Evolutionary conservation across 2,329 filamentous ascomycete species (phyloP).

Genomic region (Fusarium goolgardi): DNA sequence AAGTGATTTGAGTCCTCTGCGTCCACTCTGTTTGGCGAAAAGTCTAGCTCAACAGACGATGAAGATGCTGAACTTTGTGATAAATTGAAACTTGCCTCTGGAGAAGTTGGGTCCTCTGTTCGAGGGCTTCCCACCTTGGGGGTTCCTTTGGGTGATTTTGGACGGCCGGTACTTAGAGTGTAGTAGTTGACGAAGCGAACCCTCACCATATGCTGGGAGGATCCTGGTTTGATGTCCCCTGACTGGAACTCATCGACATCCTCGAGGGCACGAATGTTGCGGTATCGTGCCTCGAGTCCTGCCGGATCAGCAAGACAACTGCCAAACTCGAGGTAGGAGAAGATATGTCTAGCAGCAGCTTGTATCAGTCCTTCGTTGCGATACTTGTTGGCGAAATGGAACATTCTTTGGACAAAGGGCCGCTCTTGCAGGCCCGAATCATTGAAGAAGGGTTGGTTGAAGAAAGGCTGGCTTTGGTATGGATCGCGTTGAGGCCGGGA

Average conservation of each 20-base stretch:
- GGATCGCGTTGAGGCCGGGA: constrained; percentile 56
- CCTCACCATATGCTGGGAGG: constrained; percentile 55
- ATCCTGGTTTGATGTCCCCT: constrained; percentile 32
- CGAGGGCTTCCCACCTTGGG: constrained; percentile 31
- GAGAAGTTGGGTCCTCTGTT: constrained; percentile 4
- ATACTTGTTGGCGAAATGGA: constrained; percentile 87
- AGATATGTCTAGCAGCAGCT: constrained; percentile 78
- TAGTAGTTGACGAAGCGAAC: constrained; percentile 92
- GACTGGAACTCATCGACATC: constrained; percentile 69
- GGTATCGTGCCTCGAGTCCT: constrained; percentile 76
- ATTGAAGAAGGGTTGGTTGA: constrained; percentile 80
- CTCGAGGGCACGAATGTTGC: constrained; percentile 75
- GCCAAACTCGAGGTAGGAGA: constrained; percentile 86
- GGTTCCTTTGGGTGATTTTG: constrained; percentile 58
- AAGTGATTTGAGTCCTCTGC: constrained; percentile 10
- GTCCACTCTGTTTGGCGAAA: constrained; percentile 5
- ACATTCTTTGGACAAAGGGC: constrained; percentile 73
- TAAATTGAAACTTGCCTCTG: constrained; percentile 1
- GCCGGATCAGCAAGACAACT: constrained; percentile 81
- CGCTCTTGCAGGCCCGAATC: constrained; percentile 77
- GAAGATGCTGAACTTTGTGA: not conserved
- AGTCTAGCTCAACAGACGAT: constrained; percentile 7
- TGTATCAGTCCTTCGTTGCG: constrained; percentile 73
- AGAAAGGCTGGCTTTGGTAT: constrained; percentile 79
- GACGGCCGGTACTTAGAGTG: constrained; percentile 81